Evolutionary conservation across 768 basidiomycete genomes (phyloP).

Genomic region (Leccinum olivaceopallidum): DNA sequence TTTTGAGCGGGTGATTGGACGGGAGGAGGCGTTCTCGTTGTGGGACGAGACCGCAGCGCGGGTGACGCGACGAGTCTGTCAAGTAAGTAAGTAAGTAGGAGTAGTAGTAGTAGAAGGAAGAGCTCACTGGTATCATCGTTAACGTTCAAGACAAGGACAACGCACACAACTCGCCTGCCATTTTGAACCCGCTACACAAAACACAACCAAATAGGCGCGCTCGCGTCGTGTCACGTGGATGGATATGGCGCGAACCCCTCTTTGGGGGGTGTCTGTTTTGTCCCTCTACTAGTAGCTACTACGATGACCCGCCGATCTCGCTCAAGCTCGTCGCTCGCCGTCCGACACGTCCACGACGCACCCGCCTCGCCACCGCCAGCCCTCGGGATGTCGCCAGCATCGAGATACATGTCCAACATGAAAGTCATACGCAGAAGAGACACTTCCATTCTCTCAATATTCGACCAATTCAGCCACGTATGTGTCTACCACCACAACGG

Average conservation of each 20-base stretch:
- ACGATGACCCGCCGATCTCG: conserved; percentile 26
- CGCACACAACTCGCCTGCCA: conserved; percentile 25
- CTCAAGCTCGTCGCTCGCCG: conserved; percentile 28
- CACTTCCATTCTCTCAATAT: conserved; percentile 74
- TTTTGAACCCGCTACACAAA: conserved; percentile 40
- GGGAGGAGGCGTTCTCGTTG: conserved; percentile 72
- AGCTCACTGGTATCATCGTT: conserved; percentile 46
- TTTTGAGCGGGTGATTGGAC: conserved; percentile 63
- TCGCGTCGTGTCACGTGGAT: conserved; percentile 39
- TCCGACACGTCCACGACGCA: conserved; percentile 12
- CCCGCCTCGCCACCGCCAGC: conserved; percentile 10
- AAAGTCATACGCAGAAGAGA: conserved; percentile 79
- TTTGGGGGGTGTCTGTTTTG: conserved; percentile 5
- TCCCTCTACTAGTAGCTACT: not conserved
- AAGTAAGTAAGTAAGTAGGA: not conserved
- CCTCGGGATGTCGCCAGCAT: conserved; percentile 60
- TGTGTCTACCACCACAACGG: conserved; percentile 78
- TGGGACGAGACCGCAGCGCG: conserved; percentile 52
- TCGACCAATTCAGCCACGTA: conserved; percentile 88
- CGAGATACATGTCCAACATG: conserved; percentile 75
- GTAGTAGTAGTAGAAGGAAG: not conserved
- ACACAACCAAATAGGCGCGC: conserved; percentile 39
- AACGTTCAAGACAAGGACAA: conserved; percentile 37
- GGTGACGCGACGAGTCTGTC: conserved; percentile 64
- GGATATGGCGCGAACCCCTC: conserved; percentile 16